These are phyloP conservation scores for Akanthomyces uredinophilus DNA, from an alignment of 2,329 filamentous ascomycete species.

Conservation along the genomic window DNA sequence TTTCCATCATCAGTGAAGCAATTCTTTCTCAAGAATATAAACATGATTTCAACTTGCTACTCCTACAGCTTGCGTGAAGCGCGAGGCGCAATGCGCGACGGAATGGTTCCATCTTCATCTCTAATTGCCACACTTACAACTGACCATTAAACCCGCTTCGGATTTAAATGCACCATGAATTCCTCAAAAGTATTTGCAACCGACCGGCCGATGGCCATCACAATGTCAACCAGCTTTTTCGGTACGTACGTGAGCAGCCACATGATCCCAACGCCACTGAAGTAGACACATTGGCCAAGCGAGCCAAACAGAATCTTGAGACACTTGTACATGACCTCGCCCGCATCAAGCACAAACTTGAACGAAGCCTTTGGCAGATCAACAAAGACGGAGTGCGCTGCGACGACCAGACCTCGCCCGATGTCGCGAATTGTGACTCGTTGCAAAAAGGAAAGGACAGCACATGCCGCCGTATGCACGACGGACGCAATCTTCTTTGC, in stretches of 20 bases:
- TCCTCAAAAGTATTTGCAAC: constrained; percentile 30
- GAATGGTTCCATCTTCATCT: neutral
- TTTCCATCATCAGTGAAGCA: neutral
- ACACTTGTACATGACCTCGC: constrained; percentile 22
- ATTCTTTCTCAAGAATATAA: neutral
- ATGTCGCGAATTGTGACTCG: constrained; percentile 36
- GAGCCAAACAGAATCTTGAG: constrained; percentile 28
- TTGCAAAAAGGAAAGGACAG: constrained; percentile 30
- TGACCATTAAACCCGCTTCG: constrained; percentile 25
- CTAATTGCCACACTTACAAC: neutral
- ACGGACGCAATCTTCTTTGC: constrained; percentile 27
- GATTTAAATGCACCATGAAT: constrained; percentile 32
- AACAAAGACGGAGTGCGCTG: constrained; percentile 29
- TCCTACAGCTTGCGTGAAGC: neutral
- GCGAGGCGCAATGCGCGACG: neutral
- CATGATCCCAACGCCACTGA: constrained; percentile 21
- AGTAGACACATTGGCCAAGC: constrained; percentile 26
- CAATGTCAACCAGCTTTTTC: constrained; percentile 27
- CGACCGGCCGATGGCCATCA: constrained; percentile 27
- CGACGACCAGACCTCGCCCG: constrained; percentile 29
- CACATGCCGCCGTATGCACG: constrained; percentile 31
- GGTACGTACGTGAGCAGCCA: constrained; percentile 31
- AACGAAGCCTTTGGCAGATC: constrained; percentile 25
- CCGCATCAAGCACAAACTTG: constrained; percentile 21
- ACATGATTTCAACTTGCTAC: neutral